These are phyloP conservation scores for Fusarium goolgardi DNA, from an alignment of 2,329 filamentous ascomycete species.

Conservation along the genomic window DNA sequence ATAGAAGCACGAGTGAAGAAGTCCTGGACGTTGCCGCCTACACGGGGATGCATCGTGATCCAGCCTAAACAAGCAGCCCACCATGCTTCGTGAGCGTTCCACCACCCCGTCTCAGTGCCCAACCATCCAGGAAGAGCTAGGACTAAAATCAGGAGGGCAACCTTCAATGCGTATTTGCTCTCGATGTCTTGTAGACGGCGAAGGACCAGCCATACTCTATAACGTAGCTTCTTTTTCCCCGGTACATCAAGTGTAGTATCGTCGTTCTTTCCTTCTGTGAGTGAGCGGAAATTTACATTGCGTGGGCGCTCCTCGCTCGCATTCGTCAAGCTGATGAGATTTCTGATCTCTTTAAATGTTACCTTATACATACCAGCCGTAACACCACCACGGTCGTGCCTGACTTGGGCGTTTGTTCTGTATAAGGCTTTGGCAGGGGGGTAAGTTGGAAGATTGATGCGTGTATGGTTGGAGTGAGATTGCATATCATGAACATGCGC, in stretches of 20 bases:
- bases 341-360: conserved; percentile 59
- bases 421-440: conserved; percentile 65
- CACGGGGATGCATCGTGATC: conserved; percentile 63
- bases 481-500: conserved; percentile 62
- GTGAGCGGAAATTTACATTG: conserved; percentile 36
- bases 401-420: conserved; percentile 66
- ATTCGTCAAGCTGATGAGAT: conserved; percentile 58
- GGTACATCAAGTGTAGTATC: conserved; percentile 38
- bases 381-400: conserved; percentile 68
- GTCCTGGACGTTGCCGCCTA: conserved; percentile 69
- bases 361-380: conserved; percentile 64
- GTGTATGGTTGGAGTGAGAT: conserved; percentile 53
- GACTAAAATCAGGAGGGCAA: conserved; percentile 62
- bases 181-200: conserved; percentile 69
- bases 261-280: conserved; percentile 46
- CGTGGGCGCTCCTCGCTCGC: conserved; percentile 51
- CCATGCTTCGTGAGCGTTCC: conserved; percentile 67
- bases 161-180: conserved; percentile 68
- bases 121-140: conserved; percentile 67
- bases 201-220: conserved; percentile 61
- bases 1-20: conserved; percentile 63
- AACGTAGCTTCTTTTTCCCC: conserved; percentile 55
- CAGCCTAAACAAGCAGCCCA: conserved; percentile 69
- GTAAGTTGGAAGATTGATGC: conserved; percentile 64
- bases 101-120: conserved; percentile 59